phyloP scores from a whole-genome alignment of 371 early-diverging fungal species.

The Catenaria anguillulae region DNA sequence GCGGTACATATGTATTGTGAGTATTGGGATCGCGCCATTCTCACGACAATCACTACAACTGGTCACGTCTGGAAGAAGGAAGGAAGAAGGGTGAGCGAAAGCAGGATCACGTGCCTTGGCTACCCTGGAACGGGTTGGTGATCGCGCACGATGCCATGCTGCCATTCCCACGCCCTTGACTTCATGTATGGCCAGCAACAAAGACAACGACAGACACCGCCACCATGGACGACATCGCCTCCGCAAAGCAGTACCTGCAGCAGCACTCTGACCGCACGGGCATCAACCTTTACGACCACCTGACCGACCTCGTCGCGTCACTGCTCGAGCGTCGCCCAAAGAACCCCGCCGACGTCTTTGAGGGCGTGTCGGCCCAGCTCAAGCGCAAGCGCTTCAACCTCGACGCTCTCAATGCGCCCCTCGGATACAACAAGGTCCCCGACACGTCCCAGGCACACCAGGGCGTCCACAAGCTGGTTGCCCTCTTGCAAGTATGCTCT shows the following conservation, averaged over 20 bases:
- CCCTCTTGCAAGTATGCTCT: background rate
- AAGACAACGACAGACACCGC: too few species aligned
- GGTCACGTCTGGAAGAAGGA: too few species aligned
- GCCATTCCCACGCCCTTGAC: too few species aligned
- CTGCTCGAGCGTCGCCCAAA: conserved; percentile 5
- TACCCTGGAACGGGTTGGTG: too few species aligned
- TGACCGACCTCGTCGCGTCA: conserved; percentile 3
- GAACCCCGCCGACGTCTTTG: conserved; percentile 9
- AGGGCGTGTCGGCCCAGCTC: conserved; percentile 4
- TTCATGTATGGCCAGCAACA: too few species aligned
- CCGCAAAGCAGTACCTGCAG: conserved; percentile 8
- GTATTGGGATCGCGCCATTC: too few species aligned
- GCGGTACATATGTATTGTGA: too few species aligned
- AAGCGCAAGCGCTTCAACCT: conserved; percentile 1
- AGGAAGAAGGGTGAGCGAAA: too few species aligned
- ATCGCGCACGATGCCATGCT: too few species aligned
- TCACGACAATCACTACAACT: too few species aligned
- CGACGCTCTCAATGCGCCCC: conserved; percentile 4
- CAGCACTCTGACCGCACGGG: conserved; percentile 4
- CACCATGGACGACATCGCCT: too few species aligned
- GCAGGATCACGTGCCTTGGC: too few species aligned
- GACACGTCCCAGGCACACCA: background rate
- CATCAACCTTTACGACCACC: conserved; percentile 9
- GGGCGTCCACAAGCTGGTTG: background rate
- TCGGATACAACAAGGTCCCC: conserved; percentile 4